Conservation (phyloP, 164 flowering plant genomes). For the Magnolia changhungtana region DNA sequence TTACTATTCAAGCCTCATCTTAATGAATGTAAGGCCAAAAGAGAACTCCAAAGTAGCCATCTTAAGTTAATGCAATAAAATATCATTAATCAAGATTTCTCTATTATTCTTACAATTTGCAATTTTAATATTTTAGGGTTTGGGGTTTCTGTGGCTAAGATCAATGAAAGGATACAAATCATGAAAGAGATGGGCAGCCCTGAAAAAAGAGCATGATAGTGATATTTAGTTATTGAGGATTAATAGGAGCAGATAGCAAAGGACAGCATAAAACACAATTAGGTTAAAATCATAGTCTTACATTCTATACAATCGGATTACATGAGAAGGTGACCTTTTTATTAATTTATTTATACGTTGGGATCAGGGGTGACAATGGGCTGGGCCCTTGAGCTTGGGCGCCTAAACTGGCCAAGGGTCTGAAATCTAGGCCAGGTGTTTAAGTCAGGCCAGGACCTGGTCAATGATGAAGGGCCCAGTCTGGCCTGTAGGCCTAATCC, state of each 20-base stretch:
- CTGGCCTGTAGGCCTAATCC: too few species aligned
- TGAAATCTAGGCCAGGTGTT: too few species aligned
- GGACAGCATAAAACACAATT: conserved; percentile 1
- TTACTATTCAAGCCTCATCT: conserved; percentile 16
- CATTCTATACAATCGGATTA: neutral
- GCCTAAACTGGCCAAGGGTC: too few species aligned
- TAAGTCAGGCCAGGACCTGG: too few species aligned
- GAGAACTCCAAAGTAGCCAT: conserved; percentile 15
- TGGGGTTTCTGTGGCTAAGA: neutral
- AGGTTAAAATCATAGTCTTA: neutral
- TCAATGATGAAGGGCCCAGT: too few species aligned
- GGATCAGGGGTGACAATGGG: neutral
- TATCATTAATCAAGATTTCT: conserved; percentile 9
- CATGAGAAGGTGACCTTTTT: neutral
- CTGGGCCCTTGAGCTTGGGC: too few species aligned
- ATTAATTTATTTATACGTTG: neutral
- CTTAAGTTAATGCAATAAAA: conserved; percentile 4
- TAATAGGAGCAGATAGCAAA: neutral
- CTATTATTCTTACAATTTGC: neutral
- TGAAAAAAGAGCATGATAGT: conserved; percentile 6
- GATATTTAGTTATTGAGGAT: conserved; percentile 6
- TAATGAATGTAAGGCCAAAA: conserved; percentile 11
- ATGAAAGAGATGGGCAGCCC: conserved; percentile 10
- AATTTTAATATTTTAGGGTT: neutral
- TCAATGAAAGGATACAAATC: conserved; percentile 1